Percentiles rank a stretch among this genome's conserved stretches.
Evolutionary conservation across 2,329 filamentous ascomycete species (phyloP).

Genomic region (Diaporthe citriasiana): DNA sequence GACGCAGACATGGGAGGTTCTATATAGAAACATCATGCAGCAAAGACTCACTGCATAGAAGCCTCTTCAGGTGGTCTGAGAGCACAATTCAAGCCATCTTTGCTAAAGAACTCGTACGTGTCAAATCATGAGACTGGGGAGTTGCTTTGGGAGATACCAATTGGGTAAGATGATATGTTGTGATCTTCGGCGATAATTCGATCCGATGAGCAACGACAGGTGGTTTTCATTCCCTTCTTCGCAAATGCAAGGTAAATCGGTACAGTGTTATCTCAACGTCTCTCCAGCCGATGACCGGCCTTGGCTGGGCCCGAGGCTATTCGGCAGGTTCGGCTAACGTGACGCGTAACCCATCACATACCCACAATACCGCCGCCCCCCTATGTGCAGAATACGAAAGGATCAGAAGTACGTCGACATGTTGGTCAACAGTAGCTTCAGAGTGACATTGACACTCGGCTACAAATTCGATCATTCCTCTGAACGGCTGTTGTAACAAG

Average conservation of each 20-base stretch:
- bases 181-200: background rate
- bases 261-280: background rate
- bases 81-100: background rate
- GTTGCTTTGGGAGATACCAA: no score
- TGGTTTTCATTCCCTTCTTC: background rate
- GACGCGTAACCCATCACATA: background rate
- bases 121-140: background rate
- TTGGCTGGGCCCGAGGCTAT: slow-evolving; percentile 21
- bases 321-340: slow-evolving; percentile 21
- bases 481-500: background rate
- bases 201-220: background rate
- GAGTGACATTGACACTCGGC: no score
- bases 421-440: no score
- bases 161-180: background rate
- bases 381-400: no score
- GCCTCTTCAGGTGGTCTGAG: background rate
- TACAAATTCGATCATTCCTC: background rate
- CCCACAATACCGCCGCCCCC: background rate
- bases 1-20: no score
- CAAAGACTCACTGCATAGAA: background rate
- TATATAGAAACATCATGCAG: background rate
- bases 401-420: background rate
- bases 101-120: background rate
- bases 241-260: no score
- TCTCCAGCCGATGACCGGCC: background rate